Base-by-base conservation (phyloP, 495 filamentous ascomycete genomes). In the Penicillium silybi region DNA sequence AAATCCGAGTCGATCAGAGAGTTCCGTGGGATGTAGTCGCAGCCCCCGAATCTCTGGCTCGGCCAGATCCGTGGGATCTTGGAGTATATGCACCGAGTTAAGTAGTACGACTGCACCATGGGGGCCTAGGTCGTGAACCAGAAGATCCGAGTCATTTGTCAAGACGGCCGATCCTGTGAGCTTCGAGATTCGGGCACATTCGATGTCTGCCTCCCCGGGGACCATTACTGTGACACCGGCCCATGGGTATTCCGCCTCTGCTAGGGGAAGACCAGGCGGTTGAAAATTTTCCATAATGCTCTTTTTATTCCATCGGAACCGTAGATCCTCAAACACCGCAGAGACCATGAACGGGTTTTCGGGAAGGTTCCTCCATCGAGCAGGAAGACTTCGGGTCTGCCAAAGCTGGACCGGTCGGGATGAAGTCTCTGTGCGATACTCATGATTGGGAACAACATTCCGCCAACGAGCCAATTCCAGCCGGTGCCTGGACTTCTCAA, bases 71-170 rank as follows among this genome's bases (percentile, higher is more conserved):
- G 54, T 52, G 19, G 60, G 16, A 15, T 52, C 45, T 19, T 52
- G 40, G 20, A 34, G 48, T 10, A 67, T 60, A 55, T 61, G 66
- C 50, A 72, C 50, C 6, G 83, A 81, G 44, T 74, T 65, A 19
- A 90, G 68, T 56, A 87, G 82, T 4, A 81, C 62, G 1, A 89
- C 81, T 5, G 71, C 66, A 2, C 85, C 82, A 17, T 73, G 37
- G 0, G 56, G 22, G 2, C 85, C 86, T 4, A 89, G 70, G 42
- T 88, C 76, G 58, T 88, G 76, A 0, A 89, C 72, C 18, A 90
- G 69, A n/a, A 90, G 71, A 57, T 92, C 88, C 0, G 88, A 90
- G 58, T 92, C 88, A 20, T 75, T 79, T 7, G 87, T 89, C 10
- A 92, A 58, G 22, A 89, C 63, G 3, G 72, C 67, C 0, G 77